A percentile compares a stretch with the other conserved stretches of the same genome.
Conservation (phyloP, 805 yeast genomes). For the Yamadazyma philogaea region DNA sequence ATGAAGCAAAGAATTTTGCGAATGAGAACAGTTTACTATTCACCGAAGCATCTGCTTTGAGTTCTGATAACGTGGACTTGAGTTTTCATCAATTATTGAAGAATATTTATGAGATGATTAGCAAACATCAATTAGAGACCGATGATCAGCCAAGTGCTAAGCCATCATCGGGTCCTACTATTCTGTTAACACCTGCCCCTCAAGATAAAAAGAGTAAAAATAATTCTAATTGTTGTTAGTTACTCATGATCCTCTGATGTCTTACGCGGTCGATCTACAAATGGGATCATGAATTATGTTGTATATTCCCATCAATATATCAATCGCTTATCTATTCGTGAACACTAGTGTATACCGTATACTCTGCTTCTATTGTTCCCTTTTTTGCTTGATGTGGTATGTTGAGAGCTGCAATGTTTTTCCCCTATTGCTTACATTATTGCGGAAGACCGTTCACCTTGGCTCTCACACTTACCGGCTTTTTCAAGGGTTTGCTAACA, state of each 20-base stretch:
- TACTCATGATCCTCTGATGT: neutral
- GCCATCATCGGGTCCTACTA: conserved; percentile 85
- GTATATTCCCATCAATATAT: neutral
- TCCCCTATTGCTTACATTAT: neutral
- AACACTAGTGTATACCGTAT: too few species aligned
- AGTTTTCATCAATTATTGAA: conserved; percentile 92
- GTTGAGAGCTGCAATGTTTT: too few species aligned
- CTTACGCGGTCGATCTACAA: neutral
- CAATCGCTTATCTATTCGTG: neutral
- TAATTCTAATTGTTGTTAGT: conserved; percentile 66
- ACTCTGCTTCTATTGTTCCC: too few species aligned
- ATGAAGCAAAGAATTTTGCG: conserved; percentile 93
- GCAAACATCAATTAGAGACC: conserved; percentile 87
- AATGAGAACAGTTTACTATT: conserved; percentile 87
- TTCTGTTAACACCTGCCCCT: conserved; percentile 89
- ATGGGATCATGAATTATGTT: neutral
- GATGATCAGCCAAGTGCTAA: conserved; percentile 57
- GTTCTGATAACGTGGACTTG: conserved; percentile 89
- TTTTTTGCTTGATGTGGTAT: too few species aligned
- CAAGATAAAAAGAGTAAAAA: conserved; percentile 65
- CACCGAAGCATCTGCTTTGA: conserved; percentile 94
- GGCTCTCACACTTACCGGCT: conserved; percentile 27
- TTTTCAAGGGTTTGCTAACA: conserved; percentile 32
- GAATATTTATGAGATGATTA: conserved; percentile 90
- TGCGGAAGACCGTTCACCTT: conserved; percentile 14